phyloP scores from a whole-genome alignment of 2,329 filamentous ascomycete species.

The Aspergillus costaricaensis region DNA sequence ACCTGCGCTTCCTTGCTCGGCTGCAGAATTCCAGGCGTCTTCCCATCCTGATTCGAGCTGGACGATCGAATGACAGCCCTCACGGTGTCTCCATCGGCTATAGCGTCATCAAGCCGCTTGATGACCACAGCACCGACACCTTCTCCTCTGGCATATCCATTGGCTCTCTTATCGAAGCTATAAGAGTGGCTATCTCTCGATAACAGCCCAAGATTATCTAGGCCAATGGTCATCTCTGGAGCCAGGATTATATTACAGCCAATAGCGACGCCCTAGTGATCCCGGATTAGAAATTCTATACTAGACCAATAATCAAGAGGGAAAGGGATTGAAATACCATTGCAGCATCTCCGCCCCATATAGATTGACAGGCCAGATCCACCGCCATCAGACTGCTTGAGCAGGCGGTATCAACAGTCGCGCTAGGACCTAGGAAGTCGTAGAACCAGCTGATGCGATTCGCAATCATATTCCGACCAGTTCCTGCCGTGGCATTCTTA shows the following conservation, averaged over 20 bases:
- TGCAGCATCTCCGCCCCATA: constrained; percentile 23
- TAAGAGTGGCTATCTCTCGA: constrained; percentile 15
- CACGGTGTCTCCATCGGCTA: constrained; percentile 47
- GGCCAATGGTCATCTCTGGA: constrained; percentile 13
- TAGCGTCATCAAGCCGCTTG: constrained; percentile 50
- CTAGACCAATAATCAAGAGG: background rate
- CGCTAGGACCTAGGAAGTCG: constrained; percentile 32
- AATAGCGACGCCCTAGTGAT: constrained; percentile 14
- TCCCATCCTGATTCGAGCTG: constrained; percentile 33
- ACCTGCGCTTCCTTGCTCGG: constrained; percentile 30
- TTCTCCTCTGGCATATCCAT: constrained; percentile 55
- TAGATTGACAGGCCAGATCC: constrained; percentile 22
- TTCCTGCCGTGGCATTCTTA: constrained; percentile 27
- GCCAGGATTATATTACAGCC: constrained; percentile 22
- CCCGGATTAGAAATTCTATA: background rate
- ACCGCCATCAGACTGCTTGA: constrained; percentile 30
- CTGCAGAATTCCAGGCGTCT: constrained; percentile 25
- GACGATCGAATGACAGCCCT: constrained; percentile 37
- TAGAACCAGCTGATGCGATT: constrained; percentile 34
- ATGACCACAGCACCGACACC: constrained; percentile 52
- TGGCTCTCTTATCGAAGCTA: constrained; percentile 38
- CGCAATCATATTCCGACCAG: constrained; percentile 29
- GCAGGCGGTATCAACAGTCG: constrained; percentile 32
- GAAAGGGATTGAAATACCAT: constrained; percentile 8
- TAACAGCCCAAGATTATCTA: constrained; percentile 15